phyloP scores from a whole-genome alignment of 192 early-diverging fungal genomes.

The Radiomyces spectabilis region DNA sequence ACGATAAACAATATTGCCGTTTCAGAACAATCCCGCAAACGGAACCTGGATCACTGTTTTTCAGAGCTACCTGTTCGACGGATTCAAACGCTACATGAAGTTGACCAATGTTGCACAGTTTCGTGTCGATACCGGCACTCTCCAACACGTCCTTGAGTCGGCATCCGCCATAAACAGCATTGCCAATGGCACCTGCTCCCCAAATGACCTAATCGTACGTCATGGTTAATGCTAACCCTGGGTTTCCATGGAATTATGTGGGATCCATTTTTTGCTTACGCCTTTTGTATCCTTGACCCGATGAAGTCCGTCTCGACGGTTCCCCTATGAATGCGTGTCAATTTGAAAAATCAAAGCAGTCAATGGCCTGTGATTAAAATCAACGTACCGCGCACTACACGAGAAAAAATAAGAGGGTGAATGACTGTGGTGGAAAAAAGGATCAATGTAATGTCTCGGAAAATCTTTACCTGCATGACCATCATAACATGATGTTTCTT shows the following conservation, averaged over 20 bases:
- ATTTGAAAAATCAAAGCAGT: not conserved
- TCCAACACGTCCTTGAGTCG: slow-evolving; percentile 68
- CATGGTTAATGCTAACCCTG: not conserved
- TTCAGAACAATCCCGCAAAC: not conserved
- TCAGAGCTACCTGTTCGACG: slow-evolving; percentile 42
- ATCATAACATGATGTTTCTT: slow-evolving; percentile 51
- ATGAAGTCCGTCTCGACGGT: slow-evolving; percentile 73
- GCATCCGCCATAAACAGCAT: slow-evolving; percentile 75
- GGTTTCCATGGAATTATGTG: not conserved
- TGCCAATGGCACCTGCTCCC: slow-evolving; percentile 70
- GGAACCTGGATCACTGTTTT: not conserved
- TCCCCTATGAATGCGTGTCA: slow-evolving; percentile 38
- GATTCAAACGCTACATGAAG: slow-evolving; percentile 60
- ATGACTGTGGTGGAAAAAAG: too few relatives aligned
- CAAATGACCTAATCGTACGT: slow-evolving; percentile 50
- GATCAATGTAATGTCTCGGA: not conserved
- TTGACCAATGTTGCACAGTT: slow-evolving; percentile 36
- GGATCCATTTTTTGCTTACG: slow-evolving; percentile 6
- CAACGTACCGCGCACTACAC: slow-evolving; percentile 65
- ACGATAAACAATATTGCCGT: not conserved
- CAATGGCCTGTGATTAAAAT: not conserved
- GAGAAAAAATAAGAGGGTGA: slow-evolving; percentile 4
- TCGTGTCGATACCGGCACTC: slow-evolving; percentile 44
- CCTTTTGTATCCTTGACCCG: slow-evolving; percentile 71
- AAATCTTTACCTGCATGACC: slow-evolving; percentile 17